Conservation (phyloP, 495 filamentous ascomycete genomes). For the Bacidia gigantensis region DNA sequence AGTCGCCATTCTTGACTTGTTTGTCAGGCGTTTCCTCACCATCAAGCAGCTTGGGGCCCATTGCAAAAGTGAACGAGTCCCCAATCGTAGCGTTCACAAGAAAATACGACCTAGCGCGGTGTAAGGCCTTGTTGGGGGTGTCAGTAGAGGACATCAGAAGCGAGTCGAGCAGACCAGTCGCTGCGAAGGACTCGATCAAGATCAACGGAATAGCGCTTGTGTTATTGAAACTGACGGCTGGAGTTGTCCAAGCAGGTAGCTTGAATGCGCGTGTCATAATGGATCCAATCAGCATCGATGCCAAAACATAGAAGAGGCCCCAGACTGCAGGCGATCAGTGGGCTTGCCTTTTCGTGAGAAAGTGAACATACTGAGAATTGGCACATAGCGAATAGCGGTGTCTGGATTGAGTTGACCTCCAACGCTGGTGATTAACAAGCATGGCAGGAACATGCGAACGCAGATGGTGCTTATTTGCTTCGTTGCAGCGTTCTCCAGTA, state of each 20-base stretch:
- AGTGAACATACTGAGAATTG: slow-evolving; percentile 28
- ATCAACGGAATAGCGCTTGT: slow-evolving; percentile 58
- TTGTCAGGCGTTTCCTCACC: slow-evolving; percentile 28
- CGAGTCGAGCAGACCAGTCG: slow-evolving; percentile 47
- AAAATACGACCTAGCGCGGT: slow-evolving; percentile 58
- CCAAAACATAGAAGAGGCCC: slow-evolving; percentile 40
- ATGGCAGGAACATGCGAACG: slow-evolving; percentile 57
- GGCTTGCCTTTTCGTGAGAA: neutral
- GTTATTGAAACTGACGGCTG: slow-evolving; percentile 64
- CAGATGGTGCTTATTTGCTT: slow-evolving; percentile 53
- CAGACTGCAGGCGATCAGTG: slow-evolving; percentile 30
- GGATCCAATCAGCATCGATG: slow-evolving; percentile 41
- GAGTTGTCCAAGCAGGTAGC: slow-evolving; percentile 52
- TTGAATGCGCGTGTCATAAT: slow-evolving; percentile 32
- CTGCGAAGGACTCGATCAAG: slow-evolving; percentile 48
- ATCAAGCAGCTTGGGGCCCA: slow-evolving; percentile 48
- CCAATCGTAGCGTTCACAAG: slow-evolving; percentile 49
- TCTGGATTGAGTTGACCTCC: slow-evolving; percentile 48
- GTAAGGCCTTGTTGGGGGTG: slow-evolving; percentile 35
- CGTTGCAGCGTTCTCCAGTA: slow-evolving; percentile 41
- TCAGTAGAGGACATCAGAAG: slow-evolving; percentile 38
- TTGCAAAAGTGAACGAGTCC: slow-evolving; percentile 48
- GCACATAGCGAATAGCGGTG: slow-evolving; percentile 43
- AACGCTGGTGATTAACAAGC: slow-evolving; percentile 54
- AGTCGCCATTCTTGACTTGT: slow-evolving; percentile 19